Percentiles rank a stretch among this genome's conserved stretches.
phyloP scores from a whole-genome alignment of 306 rosid genomes.

The Alnus glutinosa region DNA sequence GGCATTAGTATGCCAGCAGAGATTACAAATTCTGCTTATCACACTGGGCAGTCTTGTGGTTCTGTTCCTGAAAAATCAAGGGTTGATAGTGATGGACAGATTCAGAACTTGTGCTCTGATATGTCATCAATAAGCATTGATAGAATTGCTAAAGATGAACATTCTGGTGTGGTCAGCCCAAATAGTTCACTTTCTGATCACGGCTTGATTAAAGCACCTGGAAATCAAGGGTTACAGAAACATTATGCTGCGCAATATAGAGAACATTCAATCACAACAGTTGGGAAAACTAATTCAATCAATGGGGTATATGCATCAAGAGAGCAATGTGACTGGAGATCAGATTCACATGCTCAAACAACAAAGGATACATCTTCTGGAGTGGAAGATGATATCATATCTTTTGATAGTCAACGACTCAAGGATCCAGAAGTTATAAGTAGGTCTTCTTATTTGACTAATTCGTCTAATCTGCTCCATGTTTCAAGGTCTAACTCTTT shows the following conservation, averaged over 20 bases:
- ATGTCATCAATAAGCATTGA: conserved; percentile 45
- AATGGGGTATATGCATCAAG: conserved; percentile 37
- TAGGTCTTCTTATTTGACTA: conserved; percentile 50
- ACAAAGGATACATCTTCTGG: conserved; percentile 38
- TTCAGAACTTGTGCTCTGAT: conserved; percentile 51
- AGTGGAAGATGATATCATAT: conserved; percentile 72
- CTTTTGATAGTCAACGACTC: conserved; percentile 72
- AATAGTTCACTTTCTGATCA: conserved; percentile 44
- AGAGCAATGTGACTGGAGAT: conserved; percentile 49
- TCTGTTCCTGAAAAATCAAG: conserved; percentile 41
- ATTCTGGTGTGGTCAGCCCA: conserved; percentile 37
- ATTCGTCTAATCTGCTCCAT: conserved; percentile 39
- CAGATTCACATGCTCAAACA: conserved; percentile 39
- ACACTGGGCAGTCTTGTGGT: conserved; percentile 43
- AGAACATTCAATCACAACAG: conserved; percentile 31
- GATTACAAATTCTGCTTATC: conserved; percentile 30
- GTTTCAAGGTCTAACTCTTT: conserved; percentile 33
- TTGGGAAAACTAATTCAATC: conserved; percentile 36
- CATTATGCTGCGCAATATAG: conserved; percentile 39
- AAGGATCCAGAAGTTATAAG: conserved; percentile 79
- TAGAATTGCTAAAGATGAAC: conserved; percentile 38
- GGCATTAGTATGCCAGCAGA: conserved; percentile 31
- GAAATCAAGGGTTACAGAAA: conserved; percentile 40
- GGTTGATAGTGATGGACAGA: conserved; percentile 39
- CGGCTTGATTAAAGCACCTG: conserved; percentile 35